Evolutionary conservation across 2,329 filamentous ascomycete species (phyloP).

Genomic region (Davidsoniella neocaledoniae): DNA sequence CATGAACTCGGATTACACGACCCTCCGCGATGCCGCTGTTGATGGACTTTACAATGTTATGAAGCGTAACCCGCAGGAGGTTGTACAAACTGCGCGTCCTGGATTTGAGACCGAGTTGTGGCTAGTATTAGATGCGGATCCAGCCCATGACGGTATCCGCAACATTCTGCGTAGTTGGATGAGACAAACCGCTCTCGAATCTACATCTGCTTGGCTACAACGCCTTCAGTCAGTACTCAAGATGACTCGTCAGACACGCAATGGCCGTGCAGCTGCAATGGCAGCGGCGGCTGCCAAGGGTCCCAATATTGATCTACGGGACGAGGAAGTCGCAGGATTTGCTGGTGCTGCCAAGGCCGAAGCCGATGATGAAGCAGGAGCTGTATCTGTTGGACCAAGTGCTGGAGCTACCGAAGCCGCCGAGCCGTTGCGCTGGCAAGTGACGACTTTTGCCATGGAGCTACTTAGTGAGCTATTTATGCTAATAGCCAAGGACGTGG

Average conservation of each 20-base stretch:
- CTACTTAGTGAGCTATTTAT: constrained; percentile 70
- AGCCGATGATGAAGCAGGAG: constrained; percentile 24
- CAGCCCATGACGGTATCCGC: constrained; percentile 61
- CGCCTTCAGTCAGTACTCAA: constrained; percentile 78
- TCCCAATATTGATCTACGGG: constrained; percentile 55
- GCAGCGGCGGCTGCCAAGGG: constrained; percentile 17
- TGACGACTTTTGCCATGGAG: constrained; percentile 82
- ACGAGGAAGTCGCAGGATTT: constrained; percentile 94
- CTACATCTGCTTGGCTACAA: constrained; percentile 74
- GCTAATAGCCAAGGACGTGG: constrained; percentile 56
- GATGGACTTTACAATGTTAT: constrained; percentile 88
- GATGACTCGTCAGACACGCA: constrained; percentile 41
- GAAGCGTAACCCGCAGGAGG: constrained; percentile 75
- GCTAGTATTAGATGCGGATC: constrained; percentile 66
- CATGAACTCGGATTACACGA: constrained; percentile 49
- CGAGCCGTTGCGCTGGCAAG: constrained; percentile 88
- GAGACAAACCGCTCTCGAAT: constrained; percentile 65
- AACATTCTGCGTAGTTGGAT: constrained; percentile 90
- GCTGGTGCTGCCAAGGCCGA: constrained; percentile 32
- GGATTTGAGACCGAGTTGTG: constrained; percentile 84
- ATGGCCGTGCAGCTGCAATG: constrained; percentile 15
- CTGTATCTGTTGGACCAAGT: background rate
- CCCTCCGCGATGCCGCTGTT: constrained; percentile 64
- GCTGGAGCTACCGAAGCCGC: constrained; percentile 46
- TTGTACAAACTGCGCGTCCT: constrained; percentile 56